phyloP scores from a whole-genome alignment of 2,329 filamentous ascomycete species.

The Clonostachys sp. region DNA sequence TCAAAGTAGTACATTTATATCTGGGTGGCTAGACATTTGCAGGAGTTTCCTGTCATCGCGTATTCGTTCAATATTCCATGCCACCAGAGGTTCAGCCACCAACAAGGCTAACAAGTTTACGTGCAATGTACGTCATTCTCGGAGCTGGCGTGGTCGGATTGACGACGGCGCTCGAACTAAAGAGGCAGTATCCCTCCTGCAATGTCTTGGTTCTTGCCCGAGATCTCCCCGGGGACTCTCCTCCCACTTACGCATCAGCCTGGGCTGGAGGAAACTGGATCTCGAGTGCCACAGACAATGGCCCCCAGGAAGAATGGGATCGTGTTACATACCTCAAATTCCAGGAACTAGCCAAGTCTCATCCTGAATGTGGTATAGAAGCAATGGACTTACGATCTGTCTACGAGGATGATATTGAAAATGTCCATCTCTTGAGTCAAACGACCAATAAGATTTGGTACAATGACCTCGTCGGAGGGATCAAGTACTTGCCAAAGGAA shows the following conservation, averaged over 20 bases:
- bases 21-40: too few relatives aligned
- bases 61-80: too few relatives aligned
- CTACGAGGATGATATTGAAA: conserved; percentile 14
- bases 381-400: conserved; percentile 9
- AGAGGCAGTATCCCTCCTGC: conserved; percentile 35
- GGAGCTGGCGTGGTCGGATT: conserved; percentile 61
- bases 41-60: too few relatives aligned
- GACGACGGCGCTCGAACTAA: conserved; percentile 54
- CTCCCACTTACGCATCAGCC: conserved; percentile 75
- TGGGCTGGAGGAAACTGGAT: conserved; percentile 71
- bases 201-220: conserved; percentile 64
- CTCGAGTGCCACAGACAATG: conserved; percentile 47
- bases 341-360: conserved; percentile 4
- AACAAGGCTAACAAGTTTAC: too few relatives aligned
- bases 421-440: conserved; percentile 40
- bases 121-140: conserved; percentile 7
- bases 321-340: conserved; percentile 9
- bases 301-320: conserved; percentile 6
- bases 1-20: too few relatives aligned
- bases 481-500: conserved; percentile 14
- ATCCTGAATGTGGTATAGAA: conserved; percentile 58
- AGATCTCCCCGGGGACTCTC: conserved; percentile 82
- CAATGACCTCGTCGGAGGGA: conserved; percentile 28
- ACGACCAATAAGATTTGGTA: conserved; percentile 33
- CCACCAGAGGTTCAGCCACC: too few relatives aligned